A percentile compares a stretch with the other conserved stretches of the same genome.
phyloP scores from a whole-genome alignment of 768 basidiomycete species.

The Phanerochaete carnosa region DNA sequence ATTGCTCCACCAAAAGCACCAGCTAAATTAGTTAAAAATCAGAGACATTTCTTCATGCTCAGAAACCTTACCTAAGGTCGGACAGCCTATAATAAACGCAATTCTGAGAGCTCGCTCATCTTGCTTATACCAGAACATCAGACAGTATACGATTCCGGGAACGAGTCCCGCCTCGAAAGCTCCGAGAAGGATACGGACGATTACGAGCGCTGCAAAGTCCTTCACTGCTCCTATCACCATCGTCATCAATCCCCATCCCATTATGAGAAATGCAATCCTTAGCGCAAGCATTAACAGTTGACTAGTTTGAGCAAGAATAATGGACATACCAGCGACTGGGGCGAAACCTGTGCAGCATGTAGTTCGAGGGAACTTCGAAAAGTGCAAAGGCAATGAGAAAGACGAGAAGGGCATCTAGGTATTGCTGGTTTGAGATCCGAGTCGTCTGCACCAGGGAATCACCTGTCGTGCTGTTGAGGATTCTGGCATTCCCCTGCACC shows the following conservation, averaged over 20 bases:
- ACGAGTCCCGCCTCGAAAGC: conserved; percentile 68
- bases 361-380: conserved; percentile 39
- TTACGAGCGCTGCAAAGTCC: conserved; percentile 61
- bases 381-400: conserved; percentile 38
- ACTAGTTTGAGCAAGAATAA: conserved; percentile 7
- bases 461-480: conserved; percentile 29
- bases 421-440: conserved; percentile 27
- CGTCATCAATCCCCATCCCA: conserved; percentile 36
- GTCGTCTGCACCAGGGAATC: conserved; percentile 29
- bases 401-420: conserved; percentile 36
- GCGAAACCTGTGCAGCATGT: conserved; percentile 33
- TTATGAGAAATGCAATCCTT: conserved; percentile 35
- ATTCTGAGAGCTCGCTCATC: conserved; percentile 23
- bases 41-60: background rate
- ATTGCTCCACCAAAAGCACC: conserved; percentile 29
- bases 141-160: conserved; percentile 66
- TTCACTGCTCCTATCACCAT: conserved; percentile 25
- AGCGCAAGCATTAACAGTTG: conserved; percentile 46
- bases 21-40: background rate
- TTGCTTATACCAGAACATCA: conserved; percentile 25
- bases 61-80: conserved; percentile 17
- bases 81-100: conserved; percentile 22
- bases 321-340: conserved; percentile 31
- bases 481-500: conserved; percentile 21
- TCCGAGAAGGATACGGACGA: conserved; percentile 55